Percentiles rank a stretch among this genome's conserved stretches.
These are phyloP conservation scores for Yamadazyma dushanensis DNA, from an alignment of 1,139 yeast species.

Conservation along the genomic window DNA sequence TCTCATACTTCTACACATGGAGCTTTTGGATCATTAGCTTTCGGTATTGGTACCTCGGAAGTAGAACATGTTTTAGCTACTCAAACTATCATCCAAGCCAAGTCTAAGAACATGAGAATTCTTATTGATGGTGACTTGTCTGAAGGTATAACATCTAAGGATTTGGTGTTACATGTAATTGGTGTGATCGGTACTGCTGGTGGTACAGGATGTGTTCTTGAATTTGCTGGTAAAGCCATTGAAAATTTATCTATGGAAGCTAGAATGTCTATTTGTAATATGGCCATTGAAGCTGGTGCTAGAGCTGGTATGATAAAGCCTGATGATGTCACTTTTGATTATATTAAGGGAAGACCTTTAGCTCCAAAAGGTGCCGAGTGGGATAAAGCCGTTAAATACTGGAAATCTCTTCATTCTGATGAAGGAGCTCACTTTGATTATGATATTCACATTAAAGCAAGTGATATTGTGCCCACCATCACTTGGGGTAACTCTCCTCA, in stretches of 20 bases:
- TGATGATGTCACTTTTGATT: slow-evolving; percentile 78
- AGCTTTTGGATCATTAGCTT: slow-evolving; percentile 97
- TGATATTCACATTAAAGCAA: slow-evolving; percentile 78
- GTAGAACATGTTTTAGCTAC: slow-evolving; percentile 98
- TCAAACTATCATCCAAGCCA: slow-evolving; percentile 91
- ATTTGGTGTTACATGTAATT: slow-evolving; percentile 87
- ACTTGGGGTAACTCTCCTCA: slow-evolving; percentile 99
- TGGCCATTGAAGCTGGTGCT: slow-evolving; percentile 99
- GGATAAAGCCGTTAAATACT: slow-evolving; percentile 90
- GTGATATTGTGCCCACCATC: slow-evolving; percentile 89
- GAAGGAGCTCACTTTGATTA: slow-evolving; percentile 86
- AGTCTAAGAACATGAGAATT: slow-evolving; percentile 94
- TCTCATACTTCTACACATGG: slow-evolving; percentile 98
- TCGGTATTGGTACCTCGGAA: slow-evolving; percentile 98
- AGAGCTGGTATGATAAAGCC: slow-evolving; percentile 99
- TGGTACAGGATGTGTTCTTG: slow-evolving; percentile 96
- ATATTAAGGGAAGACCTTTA: slow-evolving; percentile 89
- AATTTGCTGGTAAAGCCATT: slow-evolving; percentile 94
- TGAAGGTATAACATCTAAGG: slow-evolving; percentile 94
- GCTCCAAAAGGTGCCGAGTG: slow-evolving; percentile 93
- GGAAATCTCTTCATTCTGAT: slow-evolving; percentile 87
- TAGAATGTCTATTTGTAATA: slow-evolving; percentile 99
- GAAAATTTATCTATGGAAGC: slow-evolving; percentile 92
- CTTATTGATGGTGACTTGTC: slow-evolving; percentile 77
- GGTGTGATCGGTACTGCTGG: slow-evolving; percentile 99